A percentile compares a stretch with the other conserved stretches of the same genome.
phyloP scores from a whole-genome alignment of 2,329 filamentous ascomycete species.

The Cladophialophora carrionii region DNA sequence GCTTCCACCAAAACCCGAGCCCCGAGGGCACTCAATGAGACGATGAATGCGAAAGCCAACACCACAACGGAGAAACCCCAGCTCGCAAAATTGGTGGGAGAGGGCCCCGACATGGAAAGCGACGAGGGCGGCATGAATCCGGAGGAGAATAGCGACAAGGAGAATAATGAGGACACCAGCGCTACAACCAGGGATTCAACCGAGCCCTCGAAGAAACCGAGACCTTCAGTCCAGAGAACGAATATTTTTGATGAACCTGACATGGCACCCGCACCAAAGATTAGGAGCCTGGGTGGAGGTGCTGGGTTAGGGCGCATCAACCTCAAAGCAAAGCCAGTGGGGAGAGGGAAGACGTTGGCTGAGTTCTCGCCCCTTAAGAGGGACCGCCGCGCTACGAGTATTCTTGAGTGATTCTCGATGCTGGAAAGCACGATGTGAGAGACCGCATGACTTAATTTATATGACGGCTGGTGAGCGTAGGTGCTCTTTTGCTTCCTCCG shows the following conservation, averaged over 20 bases:
- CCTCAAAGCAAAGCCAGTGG: conserved; percentile 30
- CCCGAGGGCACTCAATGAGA: conserved; percentile 43
- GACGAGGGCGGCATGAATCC: conserved; percentile 16
- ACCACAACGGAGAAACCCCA: conserved; percentile 36
- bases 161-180: conserved; percentile 24
- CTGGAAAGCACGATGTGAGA: not conserved
- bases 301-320: conserved; percentile 37
- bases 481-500: not conserved
- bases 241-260: conserved; percentile 73
- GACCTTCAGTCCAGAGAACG: conserved; percentile 65
- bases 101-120: conserved; percentile 31
- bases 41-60: conserved; percentile 48
- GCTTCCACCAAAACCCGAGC: conserved; percentile 19
- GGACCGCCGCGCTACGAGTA: conserved; percentile 55
- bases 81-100: conserved; percentile 40
- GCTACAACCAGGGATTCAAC: conserved; percentile 39
- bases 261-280: conserved; percentile 51
- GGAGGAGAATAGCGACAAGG: conserved; percentile 21
- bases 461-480: not conserved
- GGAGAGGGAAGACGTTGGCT: conserved; percentile 49
- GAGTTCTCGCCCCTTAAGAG: conserved; percentile 74
- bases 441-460: not conserved
- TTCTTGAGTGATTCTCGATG: conserved; percentile 11
- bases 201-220: conserved; percentile 66
- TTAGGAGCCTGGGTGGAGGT: conserved; percentile 38